Evolutionary conservation across 73 alveolate genomes (phyloP).

Genomic region (Tetrahymena elliotti): DNA sequence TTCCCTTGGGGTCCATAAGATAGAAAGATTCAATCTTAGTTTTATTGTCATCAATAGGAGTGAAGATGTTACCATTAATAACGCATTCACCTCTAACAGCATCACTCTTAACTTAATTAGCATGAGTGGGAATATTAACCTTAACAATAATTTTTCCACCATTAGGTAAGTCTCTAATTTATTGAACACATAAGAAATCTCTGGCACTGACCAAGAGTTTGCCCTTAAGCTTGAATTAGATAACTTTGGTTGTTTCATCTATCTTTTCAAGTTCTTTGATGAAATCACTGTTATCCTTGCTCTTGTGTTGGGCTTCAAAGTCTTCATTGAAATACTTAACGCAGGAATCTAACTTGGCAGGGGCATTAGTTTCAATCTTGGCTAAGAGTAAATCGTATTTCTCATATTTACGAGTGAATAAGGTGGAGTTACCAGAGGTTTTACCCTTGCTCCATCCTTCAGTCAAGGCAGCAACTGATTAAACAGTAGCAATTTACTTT

Average conservation of each 20-base stretch:
- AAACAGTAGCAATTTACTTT: background rate
- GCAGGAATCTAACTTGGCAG: background rate
- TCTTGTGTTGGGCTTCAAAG: conserved; percentile 1
- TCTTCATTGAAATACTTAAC: background rate
- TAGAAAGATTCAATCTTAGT: background rate
- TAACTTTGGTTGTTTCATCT: background rate
- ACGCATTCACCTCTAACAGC: background rate
- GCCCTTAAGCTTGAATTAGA: background rate
- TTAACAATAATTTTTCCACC: background rate
- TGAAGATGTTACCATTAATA: background rate
- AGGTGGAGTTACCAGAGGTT: background rate
- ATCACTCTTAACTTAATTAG: background rate
- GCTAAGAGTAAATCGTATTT: background rate
- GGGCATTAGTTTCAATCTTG: background rate
- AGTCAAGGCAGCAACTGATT: background rate
- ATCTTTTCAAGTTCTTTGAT: background rate
- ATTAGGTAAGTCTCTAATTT: background rate
- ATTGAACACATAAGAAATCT: background rate
- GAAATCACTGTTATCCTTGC: background rate
- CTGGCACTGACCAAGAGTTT: background rate
- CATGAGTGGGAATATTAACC: background rate
- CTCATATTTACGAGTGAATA: background rate
- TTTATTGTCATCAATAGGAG: background rate
- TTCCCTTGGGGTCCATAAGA: background rate
- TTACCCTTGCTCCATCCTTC: background rate